phyloP scores from a whole-genome alignment of 192 early-diverging fungal species.

The Gaertneriomyces sp. region DNA sequence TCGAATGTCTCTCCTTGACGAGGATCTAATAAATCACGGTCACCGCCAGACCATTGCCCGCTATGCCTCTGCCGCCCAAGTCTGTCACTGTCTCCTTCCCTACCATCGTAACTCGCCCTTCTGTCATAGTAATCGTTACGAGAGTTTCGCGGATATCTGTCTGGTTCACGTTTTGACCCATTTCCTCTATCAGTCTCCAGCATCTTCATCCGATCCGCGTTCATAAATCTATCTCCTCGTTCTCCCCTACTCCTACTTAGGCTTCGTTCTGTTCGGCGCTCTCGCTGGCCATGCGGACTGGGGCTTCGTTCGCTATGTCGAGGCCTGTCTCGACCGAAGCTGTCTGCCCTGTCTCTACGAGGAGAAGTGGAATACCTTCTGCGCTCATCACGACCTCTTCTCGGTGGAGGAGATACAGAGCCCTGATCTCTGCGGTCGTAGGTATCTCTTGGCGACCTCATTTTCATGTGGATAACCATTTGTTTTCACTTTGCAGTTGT shows the following conservation, averaged over 20 bases:
- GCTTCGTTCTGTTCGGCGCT: no score
- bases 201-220: constrained; percentile 3
- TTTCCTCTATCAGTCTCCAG: background rate
- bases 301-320: background rate
- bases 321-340: constrained; percentile 2
- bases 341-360: background rate
- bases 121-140: background rate
- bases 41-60: background rate
- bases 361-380: no score
- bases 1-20: constrained; percentile 22
- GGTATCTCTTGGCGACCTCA: no score
- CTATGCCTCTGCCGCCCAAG: background rate
- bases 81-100: background rate
- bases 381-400: no score
- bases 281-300: background rate
- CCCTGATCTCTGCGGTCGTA: no score
- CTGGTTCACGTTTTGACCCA: background rate
- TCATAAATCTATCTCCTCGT: background rate
- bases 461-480: no score
- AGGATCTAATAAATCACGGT: background rate
- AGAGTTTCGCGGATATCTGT: background rate
- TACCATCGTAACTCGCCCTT: background rate
- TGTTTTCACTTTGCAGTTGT: no score
- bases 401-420: no score
- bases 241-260: no score